Conservation (phyloP, 169 alveolate species). For the Plasmodium adleri region DNA sequence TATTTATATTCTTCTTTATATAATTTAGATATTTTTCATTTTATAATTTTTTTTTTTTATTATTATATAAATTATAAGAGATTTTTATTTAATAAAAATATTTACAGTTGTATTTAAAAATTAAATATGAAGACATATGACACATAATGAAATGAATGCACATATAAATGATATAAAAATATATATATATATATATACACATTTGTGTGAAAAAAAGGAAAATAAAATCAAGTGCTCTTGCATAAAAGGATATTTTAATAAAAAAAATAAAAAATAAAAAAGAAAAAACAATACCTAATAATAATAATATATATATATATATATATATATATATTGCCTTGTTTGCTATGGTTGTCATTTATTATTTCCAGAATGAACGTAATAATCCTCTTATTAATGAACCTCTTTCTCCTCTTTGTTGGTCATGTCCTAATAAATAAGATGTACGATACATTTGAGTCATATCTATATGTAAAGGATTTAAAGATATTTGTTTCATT, state of each 20-base stretch:
- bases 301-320: not conserved
- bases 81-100: too few relatives aligned
- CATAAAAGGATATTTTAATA: not conserved
- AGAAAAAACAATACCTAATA: not conserved
- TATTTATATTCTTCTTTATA: too few relatives aligned
- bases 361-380: conserved; percentile 49
- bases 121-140: too few relatives aligned
- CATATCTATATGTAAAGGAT: conserved; percentile 46
- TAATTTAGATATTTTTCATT: too few relatives aligned
- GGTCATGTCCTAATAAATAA: conserved; percentile 1
- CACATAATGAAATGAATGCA: too few relatives aligned
- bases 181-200: too few relatives aligned
- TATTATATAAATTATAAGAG: too few relatives aligned
- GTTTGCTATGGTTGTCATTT: not conserved
- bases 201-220: not conserved
- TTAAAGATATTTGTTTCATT: conserved; percentile 30
- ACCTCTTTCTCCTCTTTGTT: conserved; percentile 24
- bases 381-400: conserved; percentile 35
- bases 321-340: not conserved
- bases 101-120: too few relatives aligned
- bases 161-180: too few relatives aligned
- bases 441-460: conserved; percentile 25
- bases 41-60: too few relatives aligned
- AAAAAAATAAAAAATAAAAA: not conserved
- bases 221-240: not conserved